Evolutionary conservation across 176 grass and related monocot genomes (phyloP), one percentile per base, ranked within the genome.

Genomic region (Zizania latifolia): DNA sequence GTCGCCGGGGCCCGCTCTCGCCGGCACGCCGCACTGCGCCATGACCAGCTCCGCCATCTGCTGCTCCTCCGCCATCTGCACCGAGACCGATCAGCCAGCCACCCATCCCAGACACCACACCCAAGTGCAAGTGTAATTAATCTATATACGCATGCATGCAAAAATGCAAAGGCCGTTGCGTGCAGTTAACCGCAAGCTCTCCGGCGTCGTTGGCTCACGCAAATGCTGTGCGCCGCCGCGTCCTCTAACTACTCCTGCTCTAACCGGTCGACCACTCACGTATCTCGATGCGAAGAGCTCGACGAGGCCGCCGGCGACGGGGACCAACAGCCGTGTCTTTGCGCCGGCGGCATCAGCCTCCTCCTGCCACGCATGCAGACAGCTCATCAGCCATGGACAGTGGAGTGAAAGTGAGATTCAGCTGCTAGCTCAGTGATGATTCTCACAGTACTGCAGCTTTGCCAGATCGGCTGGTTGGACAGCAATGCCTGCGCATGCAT

Each of bases 1-100:
- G 4, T 84, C 77, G 26, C 65, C 45, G 4, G 33, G 62, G 10
- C 34, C 68, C 13, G 0, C n/a, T 36, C 45, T 24, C 37, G 38
- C 35, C 46, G 57, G 39, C 70, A 75, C n/a, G n/a, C n/a, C 84
- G 83, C 86, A 93, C 76, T 85, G 86, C 53, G 86, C 85, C 86
- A 86, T 87, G 68, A 97, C 83, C 30, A 90, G 82, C 72, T 93
- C 93, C 48, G 86, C 76, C 68, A 88, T 92, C 88, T 90, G 89
- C 50, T 86, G 82, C 62, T 92, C 89, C 82, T 96, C 90, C 13
- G 85, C 82, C 87, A 93, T 90, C 90, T 90, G 72, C 57, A 65
- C 54, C 48, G 9, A 35, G 14, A 58, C 51, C 39, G 12, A n/a
- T 45, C 59, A 31, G 13, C 50, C 69, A 12, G 16, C 46, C 22